These are phyloP conservation scores for Rhodosporidiobolus sp. DNA, from an alignment of 768 basidiomycete species.

Conservation along the genomic window DNA sequence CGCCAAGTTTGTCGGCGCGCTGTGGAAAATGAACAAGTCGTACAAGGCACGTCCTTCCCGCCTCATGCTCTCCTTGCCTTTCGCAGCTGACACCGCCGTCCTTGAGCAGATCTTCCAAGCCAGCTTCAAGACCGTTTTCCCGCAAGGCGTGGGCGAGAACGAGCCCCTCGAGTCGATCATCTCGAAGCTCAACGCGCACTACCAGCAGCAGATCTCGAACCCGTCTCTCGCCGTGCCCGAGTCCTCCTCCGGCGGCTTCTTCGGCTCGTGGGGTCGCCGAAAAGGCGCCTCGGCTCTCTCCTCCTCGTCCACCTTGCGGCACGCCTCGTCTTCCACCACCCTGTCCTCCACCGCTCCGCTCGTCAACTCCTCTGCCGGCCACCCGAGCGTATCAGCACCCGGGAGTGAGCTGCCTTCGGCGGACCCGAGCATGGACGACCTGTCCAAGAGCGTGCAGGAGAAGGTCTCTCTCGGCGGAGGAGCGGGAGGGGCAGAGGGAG, in stretches of 20 bases:
- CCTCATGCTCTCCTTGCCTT: not conserved
- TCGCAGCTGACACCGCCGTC: not conserved
- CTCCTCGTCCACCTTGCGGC: not conserved
- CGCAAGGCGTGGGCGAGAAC: constrained; percentile 14
- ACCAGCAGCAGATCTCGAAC: constrained; percentile 11
- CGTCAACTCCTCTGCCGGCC: too few species aligned
- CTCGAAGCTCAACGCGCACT: constrained; percentile 32
- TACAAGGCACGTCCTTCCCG: constrained; percentile 13
- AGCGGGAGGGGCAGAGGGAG: too few species aligned
- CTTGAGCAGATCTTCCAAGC: not conserved
- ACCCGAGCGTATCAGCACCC: not conserved
- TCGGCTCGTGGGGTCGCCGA: constrained; percentile 19
- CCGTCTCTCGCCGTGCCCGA: not conserved
- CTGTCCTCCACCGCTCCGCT: constrained; percentile 1
- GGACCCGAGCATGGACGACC: not conserved
- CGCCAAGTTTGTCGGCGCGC: constrained; percentile 23
- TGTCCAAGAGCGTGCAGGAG: not conserved
- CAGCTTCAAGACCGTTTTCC: constrained; percentile 28
- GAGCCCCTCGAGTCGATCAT: constrained; percentile 31
- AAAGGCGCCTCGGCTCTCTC: constrained; percentile 1
- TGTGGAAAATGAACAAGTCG: constrained; percentile 36
- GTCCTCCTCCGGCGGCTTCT: constrained; percentile 11
- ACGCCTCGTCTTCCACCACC: constrained; percentile 9
- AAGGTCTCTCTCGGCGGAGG: not conserved
- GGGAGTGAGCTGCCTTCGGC: not conserved